Base-by-base conservation (phyloP, 2,329 filamentous ascomycete species). In the Calonectria multiphialidica region DNA sequence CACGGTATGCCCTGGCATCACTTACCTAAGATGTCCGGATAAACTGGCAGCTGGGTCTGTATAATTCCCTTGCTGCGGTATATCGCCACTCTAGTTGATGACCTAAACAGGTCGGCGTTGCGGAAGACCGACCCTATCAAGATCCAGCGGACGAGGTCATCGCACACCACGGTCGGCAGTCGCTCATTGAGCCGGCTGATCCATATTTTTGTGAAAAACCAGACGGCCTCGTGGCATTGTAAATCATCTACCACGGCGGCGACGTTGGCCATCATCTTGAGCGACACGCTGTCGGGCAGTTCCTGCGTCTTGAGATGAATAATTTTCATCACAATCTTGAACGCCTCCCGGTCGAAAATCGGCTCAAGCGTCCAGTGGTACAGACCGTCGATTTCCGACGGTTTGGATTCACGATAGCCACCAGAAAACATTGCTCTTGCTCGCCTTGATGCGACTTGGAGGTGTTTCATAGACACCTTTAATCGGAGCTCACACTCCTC, bases 201-300 rank as follows among this genome's bases (percentile, higher is more conserved):
- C 61, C 44, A 64, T 5, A 35, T 35, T 28, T 50, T 64, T 10
- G 42, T 50, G 44, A 64, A 33, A 12, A 64, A 64, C 44, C 44
- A 64, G 44, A 64, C 44, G 16, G 61, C 61, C 13, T 64, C 61
- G 13, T 64, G 61, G 30, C 61, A 64, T 42, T 64, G 44, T 18
- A 64, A 40, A 50, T 64, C 61, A 16, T 64, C 61, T 15, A 64
- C 61, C 6, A 64, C 44, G 2, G 61, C 61, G 8, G 61, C 44
- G 13, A 64, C 40, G 5, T 50, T 35, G 28, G 61, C 61, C 44
- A 64, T 49, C 44, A 50, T 64, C n/a, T 64, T 40, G 4, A 50
- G 44, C 10, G 53, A 59, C 21, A 59, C 53, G n/a, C 2, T 59
- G 16, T 59, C 53, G 21, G 53, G 53, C n/a, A 59, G 23, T 33